Evolutionary conservation across 345 rosid species (phyloP).

Genomic region (Capsella bursapastoris): DNA sequence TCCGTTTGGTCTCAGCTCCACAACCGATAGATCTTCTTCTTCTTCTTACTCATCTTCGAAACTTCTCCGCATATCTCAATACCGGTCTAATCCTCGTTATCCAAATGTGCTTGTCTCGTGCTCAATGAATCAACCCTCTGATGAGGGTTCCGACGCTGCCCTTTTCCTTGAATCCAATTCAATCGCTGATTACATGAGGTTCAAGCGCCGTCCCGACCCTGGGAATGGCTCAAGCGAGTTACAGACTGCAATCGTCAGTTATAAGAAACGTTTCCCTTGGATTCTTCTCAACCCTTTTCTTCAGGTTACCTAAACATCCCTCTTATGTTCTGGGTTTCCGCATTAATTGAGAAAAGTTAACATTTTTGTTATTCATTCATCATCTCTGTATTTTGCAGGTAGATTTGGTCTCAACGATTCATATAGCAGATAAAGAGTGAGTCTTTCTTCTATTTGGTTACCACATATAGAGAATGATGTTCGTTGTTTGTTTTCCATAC

Average conservation of each 20-base stretch:
- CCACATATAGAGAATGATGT: not conserved
- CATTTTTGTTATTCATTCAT: too few species aligned
- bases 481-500: not conserved
- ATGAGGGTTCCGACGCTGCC: conserved; percentile 56
- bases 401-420: conserved; percentile 94
- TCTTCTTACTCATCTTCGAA: conserved; percentile 48
- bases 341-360: not conserved
- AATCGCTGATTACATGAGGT: conserved; percentile 87
- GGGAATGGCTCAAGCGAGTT: conserved; percentile 55
- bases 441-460: conserved; percentile 12
- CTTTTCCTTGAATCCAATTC: conserved; percentile 63
- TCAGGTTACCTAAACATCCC: conserved; percentile 50
- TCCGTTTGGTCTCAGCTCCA: conserved; percentile 38
- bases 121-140: conserved; percentile 43
- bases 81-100: conserved; percentile 31
- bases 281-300: conserved; percentile 75
- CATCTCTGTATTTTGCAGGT: conserved; percentile 56
- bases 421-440: conserved; percentile 92
- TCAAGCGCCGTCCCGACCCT: conserved; percentile 48
- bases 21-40: conserved; percentile 41
- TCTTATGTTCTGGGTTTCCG: not conserved
- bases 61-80: conserved; percentile 33
- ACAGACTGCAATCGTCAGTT: conserved; percentile 89
- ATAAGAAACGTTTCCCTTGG: conserved; percentile 84
- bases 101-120: conserved; percentile 40